Percentiles rank a stretch among this genome's conserved stretches.
Evolutionary conservation across 495 filamentous ascomycete genomes (phyloP).

Genomic region (Filosporella fistucella): DNA sequence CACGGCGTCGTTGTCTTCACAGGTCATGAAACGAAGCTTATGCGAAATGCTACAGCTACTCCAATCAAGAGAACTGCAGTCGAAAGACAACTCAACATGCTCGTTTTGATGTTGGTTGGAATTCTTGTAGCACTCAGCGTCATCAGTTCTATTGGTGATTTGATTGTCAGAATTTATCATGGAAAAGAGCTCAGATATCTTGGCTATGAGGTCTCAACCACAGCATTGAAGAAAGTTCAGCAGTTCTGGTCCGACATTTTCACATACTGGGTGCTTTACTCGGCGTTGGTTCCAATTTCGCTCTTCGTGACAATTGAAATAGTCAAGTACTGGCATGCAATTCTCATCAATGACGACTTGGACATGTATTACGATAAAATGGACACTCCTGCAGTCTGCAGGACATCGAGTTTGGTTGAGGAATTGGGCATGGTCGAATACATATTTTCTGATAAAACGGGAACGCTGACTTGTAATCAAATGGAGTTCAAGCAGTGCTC

Average conservation of each 20-base stretch:
- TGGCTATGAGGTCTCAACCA: constrained; percentile 43
- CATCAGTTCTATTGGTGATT: constrained; percentile 85
- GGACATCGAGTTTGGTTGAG: constrained; percentile 94
- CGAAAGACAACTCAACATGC: constrained; percentile 85
- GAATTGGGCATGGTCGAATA: constrained; percentile 98
- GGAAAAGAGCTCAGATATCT: constrained; percentile 64
- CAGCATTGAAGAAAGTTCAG: constrained; percentile 50
- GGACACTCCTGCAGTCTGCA: constrained; percentile 92
- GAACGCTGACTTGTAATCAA: constrained; percentile 96
- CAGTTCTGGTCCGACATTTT: constrained; percentile 94
- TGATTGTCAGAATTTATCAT: constrained; percentile 66
- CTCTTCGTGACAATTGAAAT: constrained; percentile 97
- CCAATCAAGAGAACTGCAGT: constrained; percentile 98
- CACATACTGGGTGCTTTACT: constrained; percentile 99
- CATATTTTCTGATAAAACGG: constrained; percentile 98
- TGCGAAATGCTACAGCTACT: constrained; percentile 96
- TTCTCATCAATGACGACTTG: constrained; percentile 92
- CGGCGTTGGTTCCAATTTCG: constrained; percentile 92
- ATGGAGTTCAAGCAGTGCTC: constrained; percentile 98
- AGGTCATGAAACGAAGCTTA: constrained; percentile 97
- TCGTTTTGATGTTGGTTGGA: constrained; percentile 83
- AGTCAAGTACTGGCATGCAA: constrained; percentile 97
- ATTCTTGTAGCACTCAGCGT: constrained; percentile 83
- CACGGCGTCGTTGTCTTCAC: constrained; percentile 97
- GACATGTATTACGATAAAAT: constrained; percentile 97